Percentiles rank a stretch among this genome's conserved stretches.
phyloP scores from a whole-genome alignment of 2,329 filamentous ascomycete genomes.

The Pleomassaria siparia region DNA sequence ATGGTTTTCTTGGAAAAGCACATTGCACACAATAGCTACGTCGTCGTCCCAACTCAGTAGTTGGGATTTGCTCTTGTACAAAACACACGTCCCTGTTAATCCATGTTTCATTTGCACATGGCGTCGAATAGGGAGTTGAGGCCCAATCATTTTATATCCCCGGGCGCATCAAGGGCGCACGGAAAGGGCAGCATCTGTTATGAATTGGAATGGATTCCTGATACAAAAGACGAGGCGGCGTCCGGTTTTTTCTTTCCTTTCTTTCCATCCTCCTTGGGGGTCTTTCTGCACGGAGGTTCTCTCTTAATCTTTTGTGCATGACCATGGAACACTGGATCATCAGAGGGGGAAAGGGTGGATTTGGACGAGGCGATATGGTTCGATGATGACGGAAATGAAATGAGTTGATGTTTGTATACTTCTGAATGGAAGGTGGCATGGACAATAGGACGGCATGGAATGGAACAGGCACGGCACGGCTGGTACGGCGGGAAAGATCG shows the following conservation, averaged over 20 bases:
- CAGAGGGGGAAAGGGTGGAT: neutral
- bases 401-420: neutral
- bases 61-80: neutral
- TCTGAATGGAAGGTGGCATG: neutral
- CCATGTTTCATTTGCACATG: neutral
- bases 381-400: neutral
- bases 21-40: neutral
- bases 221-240: constrained; percentile 1
- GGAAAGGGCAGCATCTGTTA: neutral
- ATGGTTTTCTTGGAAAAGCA: neutral
- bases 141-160: neutral
- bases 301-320: neutral
- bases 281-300: neutral
- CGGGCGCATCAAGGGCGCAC: neutral
- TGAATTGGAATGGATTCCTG: neutral
- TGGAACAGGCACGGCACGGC: neutral
- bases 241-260: neutral
- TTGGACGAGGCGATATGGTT: neutral
- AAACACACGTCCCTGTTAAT: neutral
- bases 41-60: neutral
- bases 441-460: neutral
- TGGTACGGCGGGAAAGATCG: neutral
- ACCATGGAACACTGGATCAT: neutral
- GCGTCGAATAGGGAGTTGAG: neutral
- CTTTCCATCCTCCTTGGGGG: neutral